Evolutionary conservation across 176 grass and related monocot species (phyloP).

Genomic region (Oryza glaberrima): DNA sequence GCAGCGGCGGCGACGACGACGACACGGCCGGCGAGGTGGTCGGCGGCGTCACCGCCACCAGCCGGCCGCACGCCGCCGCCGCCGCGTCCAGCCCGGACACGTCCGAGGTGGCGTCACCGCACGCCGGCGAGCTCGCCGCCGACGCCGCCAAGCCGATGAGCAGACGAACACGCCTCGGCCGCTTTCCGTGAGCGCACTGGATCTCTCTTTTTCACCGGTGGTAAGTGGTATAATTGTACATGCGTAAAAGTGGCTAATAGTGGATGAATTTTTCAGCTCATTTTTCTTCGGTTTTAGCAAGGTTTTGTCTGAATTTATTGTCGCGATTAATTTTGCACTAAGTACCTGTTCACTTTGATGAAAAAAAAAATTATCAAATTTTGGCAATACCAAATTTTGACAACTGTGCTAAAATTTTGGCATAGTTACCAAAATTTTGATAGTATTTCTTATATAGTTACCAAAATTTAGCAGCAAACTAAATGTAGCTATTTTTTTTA

Average conservation of each 20-base stretch:
- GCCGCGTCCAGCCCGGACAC: not conserved
- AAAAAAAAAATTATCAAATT: too few relatives aligned
- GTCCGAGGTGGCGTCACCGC: not conserved
- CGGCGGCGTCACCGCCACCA: not conserved
- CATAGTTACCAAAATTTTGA: too few relatives aligned
- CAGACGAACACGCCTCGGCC: conserved; percentile 20
- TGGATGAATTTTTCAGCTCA: not conserved
- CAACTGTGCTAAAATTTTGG: too few relatives aligned
- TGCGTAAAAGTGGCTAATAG: not conserved
- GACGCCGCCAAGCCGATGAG: not conserved
- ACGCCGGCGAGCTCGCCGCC: not conserved
- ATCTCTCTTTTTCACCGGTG: not conserved
- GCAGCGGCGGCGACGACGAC: conserved; percentile 28
- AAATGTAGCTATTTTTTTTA: too few relatives aligned
- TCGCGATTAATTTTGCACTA: not conserved
- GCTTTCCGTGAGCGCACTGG: not conserved
- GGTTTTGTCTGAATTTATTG: not conserved
- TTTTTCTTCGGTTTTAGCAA: not conserved
- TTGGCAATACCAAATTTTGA: too few relatives aligned
- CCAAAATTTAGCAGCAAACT: too few relatives aligned
- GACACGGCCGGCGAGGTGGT: conserved; percentile 1
- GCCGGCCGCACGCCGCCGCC: not conserved
- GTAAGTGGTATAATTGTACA: too few relatives aligned
- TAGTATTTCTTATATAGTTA: too few relatives aligned
- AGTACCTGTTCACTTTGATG: too few relatives aligned